A percentile compares a stretch with the other conserved stretches of the same genome.
Conservation (phyloP, 2,329 filamentous ascomycete genomes). For the Verticillium nubilum region DNA sequence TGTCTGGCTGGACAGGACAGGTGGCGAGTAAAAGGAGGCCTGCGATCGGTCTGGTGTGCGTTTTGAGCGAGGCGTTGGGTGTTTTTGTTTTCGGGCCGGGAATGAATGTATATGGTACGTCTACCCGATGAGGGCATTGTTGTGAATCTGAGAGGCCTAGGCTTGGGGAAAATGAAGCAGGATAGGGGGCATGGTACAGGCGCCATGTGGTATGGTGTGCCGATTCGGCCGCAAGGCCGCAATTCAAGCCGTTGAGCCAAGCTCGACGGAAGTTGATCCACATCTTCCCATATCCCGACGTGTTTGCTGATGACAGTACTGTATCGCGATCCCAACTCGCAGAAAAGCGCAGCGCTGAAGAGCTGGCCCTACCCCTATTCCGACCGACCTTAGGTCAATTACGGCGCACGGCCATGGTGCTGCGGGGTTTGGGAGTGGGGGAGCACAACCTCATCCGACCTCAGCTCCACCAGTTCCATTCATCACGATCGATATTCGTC, state of each 20-base stretch:
- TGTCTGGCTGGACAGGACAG: background rate
- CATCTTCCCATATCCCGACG: background rate
- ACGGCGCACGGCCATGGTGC: background rate
- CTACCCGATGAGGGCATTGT: background rate
- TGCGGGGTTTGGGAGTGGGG: background rate
- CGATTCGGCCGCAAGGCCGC: background rate
- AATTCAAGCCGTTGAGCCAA: background rate
- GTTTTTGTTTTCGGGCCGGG: background rate
- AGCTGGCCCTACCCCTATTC: background rate
- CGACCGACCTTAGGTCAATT: background rate
- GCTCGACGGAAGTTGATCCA: background rate
- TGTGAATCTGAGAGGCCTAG: background rate
- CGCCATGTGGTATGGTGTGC: background rate
- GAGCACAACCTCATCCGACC: background rate
- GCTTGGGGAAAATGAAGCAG: background rate
- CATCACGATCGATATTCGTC: too few relatives aligned
- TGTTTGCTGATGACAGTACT: too few relatives aligned
- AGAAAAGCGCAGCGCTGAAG: too few relatives aligned
- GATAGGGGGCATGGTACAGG: background rate
- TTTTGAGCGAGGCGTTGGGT: background rate
- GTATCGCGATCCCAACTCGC: too few relatives aligned
- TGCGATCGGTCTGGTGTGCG: background rate
- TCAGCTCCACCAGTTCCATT: too few relatives aligned
- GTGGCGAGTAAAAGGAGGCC: background rate
- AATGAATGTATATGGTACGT: background rate